Evolutionary conservation across 1,139 yeast species (phyloP).

Genomic region (Geotrichum klebahnii): DNA sequence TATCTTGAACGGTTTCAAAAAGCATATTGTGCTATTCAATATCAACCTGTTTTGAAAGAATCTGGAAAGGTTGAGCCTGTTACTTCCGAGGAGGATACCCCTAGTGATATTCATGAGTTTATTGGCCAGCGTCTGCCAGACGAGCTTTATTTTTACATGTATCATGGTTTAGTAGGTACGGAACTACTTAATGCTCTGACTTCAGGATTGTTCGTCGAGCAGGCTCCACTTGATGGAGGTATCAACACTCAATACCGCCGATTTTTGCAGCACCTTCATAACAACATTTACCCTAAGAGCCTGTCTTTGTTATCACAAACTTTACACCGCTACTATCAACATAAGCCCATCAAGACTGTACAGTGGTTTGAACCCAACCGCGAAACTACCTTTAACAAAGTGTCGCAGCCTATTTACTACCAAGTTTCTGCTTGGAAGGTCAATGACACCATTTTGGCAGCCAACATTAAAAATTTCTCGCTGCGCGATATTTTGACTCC

Average conservation of each 20-base stretch:
- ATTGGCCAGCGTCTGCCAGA: conserved; percentile 84
- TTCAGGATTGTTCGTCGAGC: conserved; percentile 59
- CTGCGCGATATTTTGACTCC: conserved; percentile 14
- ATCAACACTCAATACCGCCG: conserved; percentile 53
- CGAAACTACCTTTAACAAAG: conserved; percentile 24
- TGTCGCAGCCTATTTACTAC: conserved; percentile 28
- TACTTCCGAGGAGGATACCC: conserved; percentile 46
- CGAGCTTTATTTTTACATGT: conserved; percentile 76
- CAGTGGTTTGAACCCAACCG: conserved; percentile 52
- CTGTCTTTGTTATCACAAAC: conserved; percentile 67
- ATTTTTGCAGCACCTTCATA: conserved; percentile 48
- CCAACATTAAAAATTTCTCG: conserved; percentile 8
- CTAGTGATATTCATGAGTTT: conserved; percentile 76
- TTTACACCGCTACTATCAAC: conserved; percentile 81
- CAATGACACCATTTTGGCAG: conserved; percentile 16
- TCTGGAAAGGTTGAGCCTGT: conserved; percentile 67
- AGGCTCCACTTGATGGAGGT: conserved; percentile 70
- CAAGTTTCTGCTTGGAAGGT: conserved; percentile 29
- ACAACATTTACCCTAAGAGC: conserved; percentile 53
- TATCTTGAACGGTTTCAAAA: conserved; percentile 46
- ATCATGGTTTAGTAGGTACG: conserved; percentile 69
- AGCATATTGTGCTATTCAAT: conserved; percentile 51
- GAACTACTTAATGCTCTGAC: conserved; percentile 65
- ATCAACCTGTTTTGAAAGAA: conserved; percentile 65
- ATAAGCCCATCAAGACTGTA: conserved; percentile 50